Evolutionary conservation across 2,329 filamentous ascomycete genomes (phyloP).

Genomic region (Westerdykella sp.): DNA sequence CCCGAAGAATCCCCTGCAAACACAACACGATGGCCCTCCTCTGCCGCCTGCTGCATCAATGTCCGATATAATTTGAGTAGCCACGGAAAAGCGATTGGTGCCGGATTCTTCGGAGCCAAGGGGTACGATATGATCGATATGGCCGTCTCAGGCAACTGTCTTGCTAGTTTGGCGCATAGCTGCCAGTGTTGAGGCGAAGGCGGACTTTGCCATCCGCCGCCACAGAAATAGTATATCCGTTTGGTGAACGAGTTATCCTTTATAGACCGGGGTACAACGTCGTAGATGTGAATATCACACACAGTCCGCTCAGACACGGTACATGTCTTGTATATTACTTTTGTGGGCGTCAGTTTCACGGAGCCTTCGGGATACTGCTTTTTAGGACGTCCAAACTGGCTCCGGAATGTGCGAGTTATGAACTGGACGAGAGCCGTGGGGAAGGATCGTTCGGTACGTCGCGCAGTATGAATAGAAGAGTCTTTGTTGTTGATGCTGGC

Average conservation of each 20-base stretch:
- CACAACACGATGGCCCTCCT: constrained; percentile 40
- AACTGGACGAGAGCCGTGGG: constrained; percentile 36
- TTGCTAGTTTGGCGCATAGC: constrained; percentile 43
- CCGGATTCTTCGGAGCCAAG: constrained; percentile 49
- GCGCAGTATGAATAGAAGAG: constrained; percentile 28
- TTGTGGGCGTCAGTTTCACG: constrained; percentile 33
- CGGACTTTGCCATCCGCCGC: constrained; percentile 51
- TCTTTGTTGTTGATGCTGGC: background rate
- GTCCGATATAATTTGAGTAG: constrained; percentile 43
- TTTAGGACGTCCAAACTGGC: constrained; percentile 19
- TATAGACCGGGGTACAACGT: constrained; percentile 27
- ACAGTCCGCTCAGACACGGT: constrained; percentile 38
- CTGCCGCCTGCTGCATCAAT: constrained; percentile 37
- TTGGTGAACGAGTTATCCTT: constrained; percentile 13
- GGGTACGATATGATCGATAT: constrained; percentile 50
- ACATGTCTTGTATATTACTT: constrained; percentile 29
- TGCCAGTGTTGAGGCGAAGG: constrained; percentile 50
- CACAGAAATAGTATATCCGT: constrained; percentile 50
- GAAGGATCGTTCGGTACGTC: constrained; percentile 36
- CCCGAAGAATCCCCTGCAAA: constrained; percentile 53
- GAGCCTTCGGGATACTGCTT: constrained; percentile 34
- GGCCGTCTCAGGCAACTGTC: constrained; percentile 36
- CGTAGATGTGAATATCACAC: constrained; percentile 44
- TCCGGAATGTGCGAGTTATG: constrained; percentile 35
- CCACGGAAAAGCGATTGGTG: constrained; percentile 43